phyloP scores from a whole-genome alignment of 768 basidiomycete genomes.

The Leccinum arenicola region DNA sequence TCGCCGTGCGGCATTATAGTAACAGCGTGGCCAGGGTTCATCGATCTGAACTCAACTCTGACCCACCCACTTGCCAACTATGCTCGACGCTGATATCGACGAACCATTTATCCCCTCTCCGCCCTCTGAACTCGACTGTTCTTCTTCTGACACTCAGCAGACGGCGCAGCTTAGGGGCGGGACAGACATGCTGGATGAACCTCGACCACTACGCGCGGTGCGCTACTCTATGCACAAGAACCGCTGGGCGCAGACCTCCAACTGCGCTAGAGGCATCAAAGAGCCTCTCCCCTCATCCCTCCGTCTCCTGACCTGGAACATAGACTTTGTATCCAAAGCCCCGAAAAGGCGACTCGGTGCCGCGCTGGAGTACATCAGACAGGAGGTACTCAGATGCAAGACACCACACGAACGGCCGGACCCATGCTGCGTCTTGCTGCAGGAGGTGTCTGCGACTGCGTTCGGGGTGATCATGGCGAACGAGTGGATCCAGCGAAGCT shows the following conservation, averaged over 20 bases:
- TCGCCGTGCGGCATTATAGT: slow-evolving; percentile 8
- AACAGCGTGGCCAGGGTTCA: slow-evolving; percentile 8
- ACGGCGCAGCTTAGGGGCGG: slow-evolving; percentile 17
- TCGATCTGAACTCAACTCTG: slow-evolving; percentile 10
- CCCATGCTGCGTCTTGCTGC: slow-evolving; percentile 65
- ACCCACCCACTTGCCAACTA: slow-evolving; percentile 11
- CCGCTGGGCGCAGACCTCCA: slow-evolving; percentile 33
- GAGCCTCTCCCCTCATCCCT: slow-evolving; percentile 43
- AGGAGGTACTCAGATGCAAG: slow-evolving; percentile 48
- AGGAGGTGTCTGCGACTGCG: slow-evolving; percentile 54
- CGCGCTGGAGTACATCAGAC: slow-evolving; percentile 54
- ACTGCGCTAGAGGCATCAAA: slow-evolving; percentile 34
- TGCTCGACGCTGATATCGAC: slow-evolving; percentile 29
- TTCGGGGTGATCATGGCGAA: slow-evolving; percentile 50
- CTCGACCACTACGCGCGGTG: slow-evolving; percentile 30
- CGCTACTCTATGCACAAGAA: slow-evolving; percentile 32
- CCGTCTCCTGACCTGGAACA: slow-evolving; percentile 69
- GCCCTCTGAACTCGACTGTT: slow-evolving; percentile 23
- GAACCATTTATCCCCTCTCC: slow-evolving; percentile 31
- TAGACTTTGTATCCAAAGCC: slow-evolving; percentile 46
- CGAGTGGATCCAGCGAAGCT: slow-evolving; percentile 62
- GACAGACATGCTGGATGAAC: slow-evolving; percentile 23
- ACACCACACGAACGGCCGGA: slow-evolving; percentile 42
- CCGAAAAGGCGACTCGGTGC: slow-evolving; percentile 43
- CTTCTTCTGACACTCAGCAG: slow-evolving; percentile 30